phyloP scores from a whole-genome alignment of 768 basidiomycete species.

The Guyanaporus albipodus region DNA sequence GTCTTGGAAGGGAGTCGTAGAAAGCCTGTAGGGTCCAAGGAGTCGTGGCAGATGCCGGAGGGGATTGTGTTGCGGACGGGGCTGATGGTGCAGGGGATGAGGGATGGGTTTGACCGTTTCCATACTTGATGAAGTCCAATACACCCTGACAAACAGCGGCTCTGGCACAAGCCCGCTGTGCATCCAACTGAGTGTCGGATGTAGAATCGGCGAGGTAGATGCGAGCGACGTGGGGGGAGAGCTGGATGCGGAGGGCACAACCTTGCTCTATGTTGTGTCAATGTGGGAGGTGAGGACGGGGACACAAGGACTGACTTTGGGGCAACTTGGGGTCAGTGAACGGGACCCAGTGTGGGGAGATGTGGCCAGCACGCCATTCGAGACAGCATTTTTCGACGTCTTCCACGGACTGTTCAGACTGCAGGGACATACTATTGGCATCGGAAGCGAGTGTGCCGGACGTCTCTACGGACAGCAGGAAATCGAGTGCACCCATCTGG shows the following conservation, averaged over 20 bases:
- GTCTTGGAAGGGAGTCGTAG: slow-evolving; percentile 62
- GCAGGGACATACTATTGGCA: background rate
- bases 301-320: slow-evolving; percentile 35
- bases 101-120: slow-evolving; percentile 47
- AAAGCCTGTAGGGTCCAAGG: slow-evolving; percentile 50
- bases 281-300: background rate
- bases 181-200: slow-evolving; percentile 39
- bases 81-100: slow-evolving; percentile 17
- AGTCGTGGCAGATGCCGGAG: slow-evolving; percentile 5
- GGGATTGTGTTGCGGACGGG: slow-evolving; percentile 4
- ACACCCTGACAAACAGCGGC: slow-evolving; percentile 51
- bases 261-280: slow-evolving; percentile 41
- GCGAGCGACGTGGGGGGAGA: slow-evolving; percentile 46
- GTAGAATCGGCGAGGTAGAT: slow-evolving; percentile 49
- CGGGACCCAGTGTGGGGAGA: slow-evolving; percentile 51
- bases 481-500: slow-evolving; percentile 57
- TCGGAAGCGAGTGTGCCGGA: background rate
- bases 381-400: slow-evolving; percentile 52
- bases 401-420: slow-evolving; percentile 22
- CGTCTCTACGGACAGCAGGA: slow-evolving; percentile 34
- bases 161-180: slow-evolving; percentile 51
- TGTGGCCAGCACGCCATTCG: slow-evolving; percentile 50
- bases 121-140: slow-evolving; percentile 54
- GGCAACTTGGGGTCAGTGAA: slow-evolving; percentile 44
- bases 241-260: slow-evolving; percentile 52